phyloP scores from a whole-genome alignment of 441 rosid species.

The Gossypium trilobum region DNA sequence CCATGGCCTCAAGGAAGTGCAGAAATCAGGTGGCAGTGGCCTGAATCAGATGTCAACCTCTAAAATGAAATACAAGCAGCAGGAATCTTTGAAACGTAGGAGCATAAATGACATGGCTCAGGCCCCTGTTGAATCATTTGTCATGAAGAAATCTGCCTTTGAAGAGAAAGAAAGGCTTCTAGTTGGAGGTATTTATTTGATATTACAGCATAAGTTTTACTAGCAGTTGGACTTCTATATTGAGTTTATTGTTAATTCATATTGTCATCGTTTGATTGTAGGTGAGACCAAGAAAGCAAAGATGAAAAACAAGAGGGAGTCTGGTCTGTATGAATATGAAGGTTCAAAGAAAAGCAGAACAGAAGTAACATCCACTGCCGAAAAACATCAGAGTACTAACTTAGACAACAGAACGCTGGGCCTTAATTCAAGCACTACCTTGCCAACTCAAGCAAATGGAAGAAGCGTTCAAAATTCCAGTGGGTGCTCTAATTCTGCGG shows the following conservation, averaged over 20 bases:
- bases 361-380: conserved; percentile 22
- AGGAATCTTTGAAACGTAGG: conserved; percentile 35
- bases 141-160: conserved; percentile 20
- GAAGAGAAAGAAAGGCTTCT: conserved; percentile 18
- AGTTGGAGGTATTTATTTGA: conserved; percentile 25
- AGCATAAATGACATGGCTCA: conserved; percentile 31
- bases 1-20: conserved; percentile 26
- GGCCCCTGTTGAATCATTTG: conserved; percentile 25
- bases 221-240: not conserved
- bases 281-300: conserved; percentile 33
- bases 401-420: conserved; percentile 15
- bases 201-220: conserved; percentile 6
- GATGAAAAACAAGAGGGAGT: conserved; percentile 38
- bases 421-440: conserved; percentile 22
- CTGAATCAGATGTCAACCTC: conserved; percentile 24
- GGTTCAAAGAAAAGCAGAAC: conserved; percentile 33
- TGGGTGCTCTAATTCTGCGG: conserved; percentile 19
- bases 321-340: conserved; percentile 29
- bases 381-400: conserved; percentile 16
- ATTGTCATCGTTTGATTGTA: conserved; percentile 21
- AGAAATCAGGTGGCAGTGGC: conserved; percentile 23
- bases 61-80: conserved; percentile 25
- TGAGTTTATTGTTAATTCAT: conserved; percentile 7
- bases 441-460: conserved; percentile 22
- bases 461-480: conserved; percentile 21